Evolutionary conservation across 1,284 basidiomycete species (phyloP).

Genomic region (Marasmius sp.): DNA sequence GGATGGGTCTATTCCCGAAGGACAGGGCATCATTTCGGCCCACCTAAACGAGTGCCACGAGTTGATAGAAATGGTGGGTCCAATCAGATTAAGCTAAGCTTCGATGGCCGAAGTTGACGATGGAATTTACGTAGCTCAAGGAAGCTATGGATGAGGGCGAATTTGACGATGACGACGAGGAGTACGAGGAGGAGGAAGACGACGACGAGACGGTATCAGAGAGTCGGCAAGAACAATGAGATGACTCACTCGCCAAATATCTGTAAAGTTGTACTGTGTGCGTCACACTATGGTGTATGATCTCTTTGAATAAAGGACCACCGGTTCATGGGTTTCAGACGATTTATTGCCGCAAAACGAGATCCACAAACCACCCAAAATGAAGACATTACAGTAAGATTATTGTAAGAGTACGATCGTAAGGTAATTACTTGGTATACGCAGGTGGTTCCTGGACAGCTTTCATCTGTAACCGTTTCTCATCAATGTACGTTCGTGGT

Average conservation of each 20-base stretch:
- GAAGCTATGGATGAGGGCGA: slow-evolving; percentile 16
- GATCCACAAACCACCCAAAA: no score
- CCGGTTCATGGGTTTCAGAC: not conserved
- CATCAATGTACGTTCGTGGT: not conserved
- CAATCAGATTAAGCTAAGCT: not conserved
- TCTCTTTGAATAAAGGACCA: not conserved
- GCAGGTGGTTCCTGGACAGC: not conserved
- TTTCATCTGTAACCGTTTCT: not conserved
- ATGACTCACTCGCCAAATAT: not conserved
- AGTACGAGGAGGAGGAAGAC: slow-evolving; percentile 9
- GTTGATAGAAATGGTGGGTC: slow-evolving; percentile 83
- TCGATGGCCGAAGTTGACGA: not conserved
- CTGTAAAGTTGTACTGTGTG: not conserved
- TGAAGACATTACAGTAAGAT: not conserved
- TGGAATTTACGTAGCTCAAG: slow-evolving; percentile 4
- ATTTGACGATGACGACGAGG: slow-evolving; percentile 15
- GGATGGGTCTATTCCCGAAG: slow-evolving; percentile 88
- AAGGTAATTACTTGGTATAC: not conserved
- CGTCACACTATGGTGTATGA: not conserved
- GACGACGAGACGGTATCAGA: slow-evolving; percentile 9
- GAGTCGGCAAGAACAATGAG: not conserved
- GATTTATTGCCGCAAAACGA: not conserved
- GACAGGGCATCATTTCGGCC: slow-evolving; percentile 95
- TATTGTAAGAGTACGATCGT: not conserved
- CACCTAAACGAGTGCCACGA: slow-evolving; percentile 97